A percentile compares a stretch with the other conserved stretches of the same genome.
phyloP scores from a whole-genome alignment of 495 filamentous ascomycete genomes.

The Aspergillus biplanus region DNA sequence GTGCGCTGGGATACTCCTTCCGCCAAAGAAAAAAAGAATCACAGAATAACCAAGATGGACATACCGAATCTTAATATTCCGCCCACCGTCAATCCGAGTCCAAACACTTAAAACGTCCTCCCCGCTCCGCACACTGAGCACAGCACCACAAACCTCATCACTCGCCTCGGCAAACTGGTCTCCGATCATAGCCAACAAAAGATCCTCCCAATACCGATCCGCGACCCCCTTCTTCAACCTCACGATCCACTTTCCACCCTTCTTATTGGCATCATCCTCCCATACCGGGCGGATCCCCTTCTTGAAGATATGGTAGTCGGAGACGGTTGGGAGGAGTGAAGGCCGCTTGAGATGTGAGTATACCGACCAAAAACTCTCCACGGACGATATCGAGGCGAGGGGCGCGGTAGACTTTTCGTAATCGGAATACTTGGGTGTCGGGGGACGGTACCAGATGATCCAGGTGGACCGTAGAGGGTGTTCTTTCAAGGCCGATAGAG shows the following conservation, averaged over 20 bases:
- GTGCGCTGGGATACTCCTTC: no score
- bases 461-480: slow-evolving; percentile 83
- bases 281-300: slow-evolving; percentile 96
- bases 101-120: slow-evolving; percentile 98
- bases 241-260: slow-evolving; percentile 96
- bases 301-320: slow-evolving; percentile 98
- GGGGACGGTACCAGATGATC: slow-evolving; percentile 96
- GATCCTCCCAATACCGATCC: slow-evolving; percentile 97
- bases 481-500: slow-evolving; percentile 45
- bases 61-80: slow-evolving; percentile 96
- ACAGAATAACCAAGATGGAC: slow-evolving; percentile 21
- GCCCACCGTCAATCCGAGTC: slow-evolving; percentile 88
- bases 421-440: slow-evolving; percentile 94
- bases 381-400: slow-evolving; percentile 78
- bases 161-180: slow-evolving; percentile 94
- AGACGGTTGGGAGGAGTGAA: slow-evolving; percentile 84
- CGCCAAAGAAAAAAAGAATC: neutral
- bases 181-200: slow-evolving; percentile 86
- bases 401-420: slow-evolving; percentile 96
- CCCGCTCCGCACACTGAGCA: slow-evolving; percentile 90
- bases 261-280: slow-evolving; percentile 97
- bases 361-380: slow-evolving; percentile 90
- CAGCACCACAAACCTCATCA: slow-evolving; percentile 93
- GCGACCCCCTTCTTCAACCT: slow-evolving; percentile 94
- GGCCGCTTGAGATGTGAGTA: slow-evolving; percentile 91